These are phyloP conservation scores for Rhizophora apiculata DNA, from an alignment of 345 rosid genomes.

Conservation along the genomic window DNA sequence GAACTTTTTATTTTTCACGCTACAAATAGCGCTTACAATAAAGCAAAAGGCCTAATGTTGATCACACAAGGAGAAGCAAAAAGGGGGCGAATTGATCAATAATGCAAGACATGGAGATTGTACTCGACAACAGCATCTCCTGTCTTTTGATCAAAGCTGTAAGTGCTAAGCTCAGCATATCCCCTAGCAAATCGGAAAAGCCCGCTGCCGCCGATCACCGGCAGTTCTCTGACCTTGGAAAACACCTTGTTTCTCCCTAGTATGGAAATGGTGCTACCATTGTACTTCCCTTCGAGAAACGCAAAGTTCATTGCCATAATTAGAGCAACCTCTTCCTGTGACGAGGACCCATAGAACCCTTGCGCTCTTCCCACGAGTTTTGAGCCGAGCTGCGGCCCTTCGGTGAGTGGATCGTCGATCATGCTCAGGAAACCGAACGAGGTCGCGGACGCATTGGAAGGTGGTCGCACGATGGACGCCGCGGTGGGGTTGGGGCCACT, in stretches of 20 bases:
- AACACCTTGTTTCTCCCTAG: constrained; percentile 41
- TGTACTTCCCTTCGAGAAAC: constrained; percentile 62
- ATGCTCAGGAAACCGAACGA: constrained; percentile 20
- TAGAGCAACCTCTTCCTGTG: constrained; percentile 52
- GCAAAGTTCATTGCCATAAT: constrained; percentile 70
- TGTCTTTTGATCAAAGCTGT: constrained; percentile 21
- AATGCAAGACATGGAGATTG: constrained; percentile 6
- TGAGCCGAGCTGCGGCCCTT: constrained; percentile 49
- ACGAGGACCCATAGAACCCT: constrained; percentile 59
- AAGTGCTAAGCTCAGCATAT: constrained; percentile 53
- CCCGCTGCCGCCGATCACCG: constrained; percentile 74
- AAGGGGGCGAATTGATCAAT: background rate
- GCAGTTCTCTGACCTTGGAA: constrained; percentile 63
- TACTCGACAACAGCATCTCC: constrained; percentile 15
- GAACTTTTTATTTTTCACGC: no score
- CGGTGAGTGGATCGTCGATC: constrained; percentile 69
- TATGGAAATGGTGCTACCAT: constrained; percentile 44
- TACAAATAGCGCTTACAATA: no score
- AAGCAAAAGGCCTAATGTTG: no score
- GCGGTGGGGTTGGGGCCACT: constrained; percentile 53
- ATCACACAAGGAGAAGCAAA: no score
- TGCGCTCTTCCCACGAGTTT: constrained; percentile 68
- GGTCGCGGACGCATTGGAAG: background rate
- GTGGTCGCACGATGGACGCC: constrained; percentile 33
- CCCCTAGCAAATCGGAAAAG: constrained; percentile 76